These are phyloP conservation scores for Aureobasidium lini DNA, from an alignment of 2,329 filamentous ascomycete genomes.

Conservation along the genomic window DNA sequence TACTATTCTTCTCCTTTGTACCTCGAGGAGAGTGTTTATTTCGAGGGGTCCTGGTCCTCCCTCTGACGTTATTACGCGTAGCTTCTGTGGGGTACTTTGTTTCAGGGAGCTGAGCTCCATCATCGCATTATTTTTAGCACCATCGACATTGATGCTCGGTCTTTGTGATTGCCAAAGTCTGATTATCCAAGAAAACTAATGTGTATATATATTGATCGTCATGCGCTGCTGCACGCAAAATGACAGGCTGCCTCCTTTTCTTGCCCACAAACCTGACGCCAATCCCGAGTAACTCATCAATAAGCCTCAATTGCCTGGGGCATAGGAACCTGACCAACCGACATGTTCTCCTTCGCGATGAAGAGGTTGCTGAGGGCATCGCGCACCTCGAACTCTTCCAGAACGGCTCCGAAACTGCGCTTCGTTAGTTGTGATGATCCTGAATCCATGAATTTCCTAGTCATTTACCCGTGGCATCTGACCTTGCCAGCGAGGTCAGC, in stretches of 20 bases:
- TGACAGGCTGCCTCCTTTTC: not conserved
- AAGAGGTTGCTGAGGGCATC: slow-evolving; percentile 71
- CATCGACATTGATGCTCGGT: not conserved
- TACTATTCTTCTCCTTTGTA: not conserved
- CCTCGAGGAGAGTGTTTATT: not conserved
- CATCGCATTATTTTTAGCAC: not conserved
- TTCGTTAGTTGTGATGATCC: slow-evolving; percentile 2
- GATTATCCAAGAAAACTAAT: not conserved
- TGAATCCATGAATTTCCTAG: not conserved
- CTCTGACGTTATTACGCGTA: slow-evolving; percentile 8
- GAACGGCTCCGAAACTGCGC: slow-evolving; percentile 56
- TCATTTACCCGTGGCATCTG: slow-evolving; percentile 79
- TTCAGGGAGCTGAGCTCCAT: not conserved
- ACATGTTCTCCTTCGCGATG: slow-evolving; percentile 43
- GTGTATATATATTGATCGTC: not conserved
- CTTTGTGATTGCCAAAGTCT: not conserved
- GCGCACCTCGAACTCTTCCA: slow-evolving; percentile 65
- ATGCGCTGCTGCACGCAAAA: not conserved
- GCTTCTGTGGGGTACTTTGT: slow-evolving; percentile 7
- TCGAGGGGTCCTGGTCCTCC: not conserved
- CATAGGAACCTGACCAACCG: slow-evolving; percentile 7
- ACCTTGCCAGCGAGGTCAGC: slow-evolving; percentile 72
- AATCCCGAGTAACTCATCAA: not conserved
- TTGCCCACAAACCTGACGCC: not conserved
- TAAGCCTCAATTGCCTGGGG: slow-evolving; percentile 14